Evolutionary conservation across 2,329 filamentous ascomycete genomes (phyloP), one percentile per base, ranked within the genome.

Genomic region (Allantophomopsis lycopodina): DNA sequence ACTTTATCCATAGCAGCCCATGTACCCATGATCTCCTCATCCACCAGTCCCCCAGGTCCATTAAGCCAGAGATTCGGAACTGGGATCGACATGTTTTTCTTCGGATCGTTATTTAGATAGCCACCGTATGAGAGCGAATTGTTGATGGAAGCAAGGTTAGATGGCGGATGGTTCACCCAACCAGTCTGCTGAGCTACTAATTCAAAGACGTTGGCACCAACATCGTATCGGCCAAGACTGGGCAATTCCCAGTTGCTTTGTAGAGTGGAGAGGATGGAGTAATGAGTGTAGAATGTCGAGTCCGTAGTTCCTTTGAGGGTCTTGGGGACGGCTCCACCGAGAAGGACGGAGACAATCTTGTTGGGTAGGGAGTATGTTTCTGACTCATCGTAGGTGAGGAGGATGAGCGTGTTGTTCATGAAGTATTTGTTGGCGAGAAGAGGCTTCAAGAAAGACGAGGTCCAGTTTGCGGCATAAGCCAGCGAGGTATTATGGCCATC

Each of bases 401-500:
- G 60, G 33, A 76, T 63, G 5, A 76, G 61, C 0, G 72, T 76
- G 37, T 56, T 55, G 15, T 65, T 57, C 61, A 67, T 68, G 55
- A 76, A 73, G 34, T 65, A 59, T 12, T 57, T 53, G 48, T 72
- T 62, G 16, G 56, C 52, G 8, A 76, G 57, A 7, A 77, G 62
- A 3, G 71, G 71, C 42, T 65, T 60, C 18, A 76, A 56, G 53
- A 76, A 74, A 38, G 56, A 56, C 36, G 62, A 60, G 15, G 63
- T 62, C 71, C 71, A 76, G 3, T 59, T 53, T 2, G 68, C 64
- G 2, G 70, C 67, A 36, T 60, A 62, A n/a, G 62, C 63, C 8
- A 76, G 61, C 3, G 62, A 64, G 2, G 66, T 67, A 48, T 76
- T 60, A 48, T 84, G 79, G 12, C 76, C 80, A 49, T 82, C 75